These are phyloP conservation scores for Peronospora belbahrii DNA, from an alignment of 352 stramenopile species.

Conservation along the genomic window DNA sequence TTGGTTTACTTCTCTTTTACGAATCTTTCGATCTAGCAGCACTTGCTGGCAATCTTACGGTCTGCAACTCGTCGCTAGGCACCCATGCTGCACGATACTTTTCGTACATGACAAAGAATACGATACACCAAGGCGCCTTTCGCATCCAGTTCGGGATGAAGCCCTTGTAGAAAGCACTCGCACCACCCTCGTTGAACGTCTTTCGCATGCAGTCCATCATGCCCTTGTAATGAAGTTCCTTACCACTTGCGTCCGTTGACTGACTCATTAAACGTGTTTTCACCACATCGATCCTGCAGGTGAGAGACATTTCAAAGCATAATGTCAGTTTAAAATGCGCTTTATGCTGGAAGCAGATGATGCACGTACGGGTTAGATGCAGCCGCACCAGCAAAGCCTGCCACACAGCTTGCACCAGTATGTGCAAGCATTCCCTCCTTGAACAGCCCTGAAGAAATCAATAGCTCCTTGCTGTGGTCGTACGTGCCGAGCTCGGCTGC, in stretches of 20 bases:
- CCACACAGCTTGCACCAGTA: slow-evolving; percentile 65
- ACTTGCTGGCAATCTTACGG: slow-evolving; percentile 16
- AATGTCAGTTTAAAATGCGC: slow-evolving; percentile 3
- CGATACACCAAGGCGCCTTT: slow-evolving; percentile 78
- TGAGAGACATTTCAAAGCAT: background rate
- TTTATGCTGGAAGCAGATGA: background rate
- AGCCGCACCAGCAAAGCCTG: slow-evolving; percentile 63
- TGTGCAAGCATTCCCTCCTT: slow-evolving; percentile 60
- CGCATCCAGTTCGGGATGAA: slow-evolving; percentile 86
- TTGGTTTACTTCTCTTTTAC: background rate
- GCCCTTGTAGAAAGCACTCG: slow-evolving; percentile 73
- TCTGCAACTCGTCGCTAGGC: slow-evolving; percentile 19
- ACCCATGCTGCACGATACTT: slow-evolving; percentile 50
- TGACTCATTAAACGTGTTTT: slow-evolving; percentile 83
- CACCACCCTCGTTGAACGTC: slow-evolving; percentile 61
- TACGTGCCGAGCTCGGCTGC: slow-evolving; percentile 81
- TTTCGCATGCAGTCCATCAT: slow-evolving; percentile 65
- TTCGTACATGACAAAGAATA: slow-evolving; percentile 86
- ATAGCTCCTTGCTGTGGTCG: slow-evolving; percentile 76
- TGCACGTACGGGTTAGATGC: slow-evolving; percentile 64
- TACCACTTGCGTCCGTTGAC: slow-evolving; percentile 44
- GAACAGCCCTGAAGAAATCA: slow-evolving; percentile 57
- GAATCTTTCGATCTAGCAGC: slow-evolving; percentile 17
- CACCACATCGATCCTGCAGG: slow-evolving; percentile 66
- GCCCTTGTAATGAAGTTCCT: slow-evolving; percentile 53